Conservation (phyloP, 2,329 filamentous ascomycete genomes). For the Geosmithia morbida region DNA sequence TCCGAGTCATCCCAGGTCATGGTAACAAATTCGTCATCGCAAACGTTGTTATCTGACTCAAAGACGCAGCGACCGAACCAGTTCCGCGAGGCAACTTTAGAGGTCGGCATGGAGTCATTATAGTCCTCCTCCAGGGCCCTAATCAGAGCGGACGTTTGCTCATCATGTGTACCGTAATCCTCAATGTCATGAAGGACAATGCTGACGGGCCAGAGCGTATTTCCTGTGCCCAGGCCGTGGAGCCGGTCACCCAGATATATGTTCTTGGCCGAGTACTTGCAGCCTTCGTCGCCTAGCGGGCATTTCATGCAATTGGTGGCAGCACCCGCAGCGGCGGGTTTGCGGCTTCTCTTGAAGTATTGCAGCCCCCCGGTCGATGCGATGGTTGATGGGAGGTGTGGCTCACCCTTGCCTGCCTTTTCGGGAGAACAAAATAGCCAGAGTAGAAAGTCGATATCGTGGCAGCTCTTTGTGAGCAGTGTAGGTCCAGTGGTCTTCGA, state of each 20-base stretch:
- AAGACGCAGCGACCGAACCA: constrained; percentile 96
- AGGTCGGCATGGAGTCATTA: constrained; percentile 27
- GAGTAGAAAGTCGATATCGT: constrained; percentile 85
- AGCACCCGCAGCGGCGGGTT: constrained; percentile 57
- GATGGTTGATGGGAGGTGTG: constrained; percentile 65
- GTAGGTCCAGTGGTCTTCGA: constrained; percentile 64
- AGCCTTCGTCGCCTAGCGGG: constrained; percentile 47
- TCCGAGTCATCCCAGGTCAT: constrained; percentile 56
- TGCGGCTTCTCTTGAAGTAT: constrained; percentile 61
- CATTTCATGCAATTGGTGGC: constrained; percentile 86
- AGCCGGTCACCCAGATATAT: constrained; percentile 58
- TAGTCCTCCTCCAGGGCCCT: constrained; percentile 37
- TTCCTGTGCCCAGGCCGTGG: constrained; percentile 47
- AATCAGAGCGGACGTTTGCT: constrained; percentile 24
- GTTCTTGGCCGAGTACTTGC: constrained; percentile 73
- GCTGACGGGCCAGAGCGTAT: constrained; percentile 67
- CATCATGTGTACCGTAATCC: constrained; percentile 41
- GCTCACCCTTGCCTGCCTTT: constrained; percentile 24
- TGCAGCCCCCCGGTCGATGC: constrained; percentile 63
- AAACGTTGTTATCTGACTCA: constrained; percentile 85
- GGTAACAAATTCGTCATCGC: constrained; percentile 82
- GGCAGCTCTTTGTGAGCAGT: constrained; percentile 86
- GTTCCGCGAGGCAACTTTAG: constrained; percentile 35
- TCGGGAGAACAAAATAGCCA: constrained; percentile 75
- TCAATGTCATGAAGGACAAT: constrained; percentile 91